Evolutionary conservation across 2,329 filamentous ascomycete species (phyloP), one percentile per base, ranked within the genome.

Genomic region (Penicillium concentricum): DNA sequence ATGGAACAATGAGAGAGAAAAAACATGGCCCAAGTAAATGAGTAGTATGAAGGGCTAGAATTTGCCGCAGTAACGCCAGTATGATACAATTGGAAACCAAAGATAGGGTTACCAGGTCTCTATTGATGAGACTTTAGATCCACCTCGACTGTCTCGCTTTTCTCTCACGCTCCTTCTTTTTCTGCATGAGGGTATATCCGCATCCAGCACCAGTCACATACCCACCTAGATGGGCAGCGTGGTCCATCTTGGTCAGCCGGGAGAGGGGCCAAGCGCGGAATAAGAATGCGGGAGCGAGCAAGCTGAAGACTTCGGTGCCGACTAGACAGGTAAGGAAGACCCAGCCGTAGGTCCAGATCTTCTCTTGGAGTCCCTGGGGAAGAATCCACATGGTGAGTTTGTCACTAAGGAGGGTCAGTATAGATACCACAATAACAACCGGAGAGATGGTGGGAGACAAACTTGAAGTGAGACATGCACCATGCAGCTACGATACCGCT

Each of bases 401-500:
- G 56, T 76, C 71, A 57, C 76, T 79, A 58, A 26, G 20, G 10
- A 18, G 6, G 16, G 32, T 65, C 44, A 64, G 56, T 32, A 28
- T n/a, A 16, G 10, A 16, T 13, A 10, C 4, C 3, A 22, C 13
- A 8, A 41, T 16, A 18, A 13, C 26, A 18, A 3, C 20, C 4
- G 18, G 18, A 16, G 2, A n/a, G 1, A 18, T 12, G 37, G 28
- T 41, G 15, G 32, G 24, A 26, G 26, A 68, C 70, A 50, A 72
- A 80, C 78, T 79, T 67, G 39, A 71, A 64, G 59, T 80, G 73
- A 38, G 83, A 69, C 49, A 78, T 74, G 62, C 80, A 82, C 65
- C 75, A 78, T 18, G 81, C 79, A 3, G 76, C 79, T 13, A 82
- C 67, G 22, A 84, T 65, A 34, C 80, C 82, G 18, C 76, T 74